Evolutionary conservation across 805 yeast species (phyloP), one percentile per base, ranked within the genome.

Genomic region (Metschnikowia continentalis): DNA sequence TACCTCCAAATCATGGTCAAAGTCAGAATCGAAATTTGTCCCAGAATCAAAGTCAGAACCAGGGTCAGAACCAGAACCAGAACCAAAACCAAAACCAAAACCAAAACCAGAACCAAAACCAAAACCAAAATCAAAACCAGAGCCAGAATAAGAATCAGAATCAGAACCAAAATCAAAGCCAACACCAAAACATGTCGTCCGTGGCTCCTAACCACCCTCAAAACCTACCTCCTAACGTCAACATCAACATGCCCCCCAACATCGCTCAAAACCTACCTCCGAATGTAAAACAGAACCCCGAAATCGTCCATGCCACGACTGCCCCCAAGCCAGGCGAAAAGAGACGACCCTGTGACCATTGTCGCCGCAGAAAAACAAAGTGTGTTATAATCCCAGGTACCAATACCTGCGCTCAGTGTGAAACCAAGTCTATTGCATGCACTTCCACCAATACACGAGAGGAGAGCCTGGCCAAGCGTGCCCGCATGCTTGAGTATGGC

Each of bases 281-380:
- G 15, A 32, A 15, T 10, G 15, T 30, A 37, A 15, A 6, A n/a
- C 43, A 26, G 30, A 17, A 38, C 11, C 19, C 49, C 23, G 23
- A 22, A 22, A 22, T 22, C 23, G 23, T 22, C 23, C 23, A 22
- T 22, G 23, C 23, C 23, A 22, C 23, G 2, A 22, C 23, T 3
- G 46, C 45, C 2, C 37, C 46, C 38, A 44, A 44, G 5, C 40
- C 33, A 6, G 47, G 41, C 32, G 47, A 77, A 51, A 79, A 75
- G 56, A 68, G 79, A 20, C 70, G 82, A 35, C 92, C 95, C 0
- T 90, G 97, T 63, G 96, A 88, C 62, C 89, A 84, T 58, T 91
- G 97, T 66, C 75, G 95, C 39, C 72, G 90, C 51, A 75, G 91
- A 44, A 88, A 88, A 62, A 85, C 86, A 20, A 82, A 87, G 56